Percentiles rank a stretch among this genome's conserved stretches.
Evolutionary conservation across 441 rosid genomes (phyloP).

Genomic region (Adansonia grandidieri): DNA sequence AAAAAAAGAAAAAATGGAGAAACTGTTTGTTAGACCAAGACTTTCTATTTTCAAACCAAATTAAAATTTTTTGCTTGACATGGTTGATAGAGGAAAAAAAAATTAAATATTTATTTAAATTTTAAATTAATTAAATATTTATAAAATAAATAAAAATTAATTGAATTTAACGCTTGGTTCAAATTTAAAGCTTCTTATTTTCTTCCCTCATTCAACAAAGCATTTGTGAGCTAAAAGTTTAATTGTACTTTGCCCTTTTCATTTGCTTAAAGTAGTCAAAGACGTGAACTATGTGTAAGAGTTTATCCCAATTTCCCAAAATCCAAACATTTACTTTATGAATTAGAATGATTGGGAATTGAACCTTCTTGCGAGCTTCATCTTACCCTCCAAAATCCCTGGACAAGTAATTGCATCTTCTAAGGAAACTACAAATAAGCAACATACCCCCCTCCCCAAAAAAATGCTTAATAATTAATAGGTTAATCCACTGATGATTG

Average conservation of each 20-base stretch:
- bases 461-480: no score
- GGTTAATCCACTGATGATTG: no score
- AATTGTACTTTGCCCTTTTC: no score
- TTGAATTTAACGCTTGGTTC: no score
- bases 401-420: constrained; percentile 8
- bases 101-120: no score
- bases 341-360: constrained; percentile 2
- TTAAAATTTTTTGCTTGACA: no score
- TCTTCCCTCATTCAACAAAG: neutral
- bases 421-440: neutral
- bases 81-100: no score
- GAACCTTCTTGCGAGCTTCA: constrained; percentile 8
- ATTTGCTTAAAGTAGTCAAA: neutral
- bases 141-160: no score
- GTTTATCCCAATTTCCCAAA: neutral
- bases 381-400: constrained; percentile 1
- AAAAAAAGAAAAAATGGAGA: no score
- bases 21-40: no score
- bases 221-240: neutral
- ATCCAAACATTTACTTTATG: neutral
- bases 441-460: neutral
- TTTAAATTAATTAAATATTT: no score
- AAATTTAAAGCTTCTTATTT: neutral
- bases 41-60: no score
- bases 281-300: neutral